Evolutionary conservation across 2,329 filamentous ascomycete species (phyloP).

Genomic region (Tolypocladium pustulatum): DNA sequence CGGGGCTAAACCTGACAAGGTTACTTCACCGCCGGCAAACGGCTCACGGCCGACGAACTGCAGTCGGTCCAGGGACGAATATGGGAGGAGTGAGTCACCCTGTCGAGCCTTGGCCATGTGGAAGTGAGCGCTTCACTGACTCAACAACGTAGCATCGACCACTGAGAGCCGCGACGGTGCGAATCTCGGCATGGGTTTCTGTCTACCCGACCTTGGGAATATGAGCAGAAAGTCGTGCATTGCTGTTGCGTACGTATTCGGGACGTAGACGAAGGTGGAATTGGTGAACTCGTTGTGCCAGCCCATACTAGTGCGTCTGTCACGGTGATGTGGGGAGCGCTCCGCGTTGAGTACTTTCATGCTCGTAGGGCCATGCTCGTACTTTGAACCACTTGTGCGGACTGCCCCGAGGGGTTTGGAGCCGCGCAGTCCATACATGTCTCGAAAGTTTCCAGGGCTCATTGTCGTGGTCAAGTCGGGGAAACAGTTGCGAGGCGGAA

Average conservation of each 20-base stretch:
- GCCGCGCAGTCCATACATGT: no score
- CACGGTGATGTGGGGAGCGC: no score
- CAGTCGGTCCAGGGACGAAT: slow-evolving; percentile 77
- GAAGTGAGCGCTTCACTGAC: not conserved
- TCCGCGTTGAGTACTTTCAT: no score
- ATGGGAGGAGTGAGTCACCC: slow-evolving; percentile 63
- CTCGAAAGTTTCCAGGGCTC: no score
- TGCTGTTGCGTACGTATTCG: not conserved
- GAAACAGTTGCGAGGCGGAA: no score
- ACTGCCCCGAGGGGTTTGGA: no score
- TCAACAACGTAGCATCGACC: slow-evolving; percentile 31
- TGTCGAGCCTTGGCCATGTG: not conserved
- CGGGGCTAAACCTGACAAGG: slow-evolving; percentile 26
- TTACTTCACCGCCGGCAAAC: slow-evolving; percentile 78
- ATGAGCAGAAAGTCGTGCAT: not conserved
- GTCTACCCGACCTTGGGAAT: not conserved
- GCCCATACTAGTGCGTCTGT: not conserved
- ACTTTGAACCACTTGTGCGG: not conserved
- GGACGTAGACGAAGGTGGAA: not conserved
- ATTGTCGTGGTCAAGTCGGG: no score
- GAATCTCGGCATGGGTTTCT: not conserved
- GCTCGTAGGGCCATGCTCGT: not conserved
- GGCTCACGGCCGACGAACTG: slow-evolving; percentile 80
- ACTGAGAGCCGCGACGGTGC: slow-evolving; percentile 15
- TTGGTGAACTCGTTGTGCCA: not conserved